Evolutionary conservation across 495 filamentous ascomycete genomes (phyloP), one percentile per base, ranked within the genome.

Genomic region (Lasiosphaeris hirsuta): DNA sequence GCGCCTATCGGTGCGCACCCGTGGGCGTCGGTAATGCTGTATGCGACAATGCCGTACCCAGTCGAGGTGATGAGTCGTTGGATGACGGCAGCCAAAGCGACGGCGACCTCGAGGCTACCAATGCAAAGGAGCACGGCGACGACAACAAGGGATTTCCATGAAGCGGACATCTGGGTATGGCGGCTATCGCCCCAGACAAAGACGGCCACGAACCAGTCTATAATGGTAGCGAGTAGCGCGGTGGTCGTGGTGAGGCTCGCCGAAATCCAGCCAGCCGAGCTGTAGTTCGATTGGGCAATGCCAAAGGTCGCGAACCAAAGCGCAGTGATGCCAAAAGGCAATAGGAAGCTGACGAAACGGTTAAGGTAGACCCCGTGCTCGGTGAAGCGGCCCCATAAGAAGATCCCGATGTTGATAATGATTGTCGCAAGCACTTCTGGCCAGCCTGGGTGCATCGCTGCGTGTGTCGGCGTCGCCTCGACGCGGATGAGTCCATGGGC

Each of bases 311-410:
- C 17, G 19, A 49, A 49, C 45, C 45, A 49, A 6, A 49, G 11
- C 18, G 30, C 23, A 6, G 19, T 49, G 7, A 49, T 34, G 30
- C 45, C 19, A n/a, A 49, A 5, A 13, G 45, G 45, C 4, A 49
- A 30, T 7, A 49, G 1, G 45, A 49, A 49, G 19, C n/a, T 17
- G 23, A 19, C 14, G 45, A 49, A 6, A 30, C 45, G 45, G 45
- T 49, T 49, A 30, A 19, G 45, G n/a, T 49, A 49, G 45, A 49
- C 45, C 14, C 45, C 45, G 30, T 49, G 19, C 17, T 49, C 19
- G 45, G 45, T 49, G 45, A 49, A 49, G 18, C 30, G 18, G 45
- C 14, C 15, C 45, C 45, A 49, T 7, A 49, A n/a, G 18, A 33
- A 6, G 19, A 49, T 35, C 18, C 45, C n/a, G 30, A 49, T 2